Conservation (phyloP, 345 rosid species). For the Populus pruinosa region DNA sequence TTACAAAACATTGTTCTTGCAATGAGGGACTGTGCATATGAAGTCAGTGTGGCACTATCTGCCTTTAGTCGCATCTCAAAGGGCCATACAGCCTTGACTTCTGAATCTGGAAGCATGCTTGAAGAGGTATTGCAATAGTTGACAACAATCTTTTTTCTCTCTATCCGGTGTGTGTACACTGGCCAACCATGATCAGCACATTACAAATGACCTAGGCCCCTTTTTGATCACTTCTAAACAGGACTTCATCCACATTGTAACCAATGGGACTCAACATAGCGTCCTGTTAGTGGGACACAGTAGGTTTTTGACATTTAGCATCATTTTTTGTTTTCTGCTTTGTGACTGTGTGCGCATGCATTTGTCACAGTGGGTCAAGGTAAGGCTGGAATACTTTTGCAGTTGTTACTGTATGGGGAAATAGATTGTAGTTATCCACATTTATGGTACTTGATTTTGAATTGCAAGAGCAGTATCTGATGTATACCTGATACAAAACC, state of each 20-base stretch:
- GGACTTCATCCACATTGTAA: not conserved
- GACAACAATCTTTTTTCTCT: not conserved
- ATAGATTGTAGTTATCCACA: not conserved
- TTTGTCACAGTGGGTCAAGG: not conserved
- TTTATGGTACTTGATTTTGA: not conserved
- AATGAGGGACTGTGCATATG: constrained; percentile 91
- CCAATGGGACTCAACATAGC: not conserved
- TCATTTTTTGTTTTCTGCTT: not conserved
- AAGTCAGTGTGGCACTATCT: constrained; percentile 69
- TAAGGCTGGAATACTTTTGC: not conserved
- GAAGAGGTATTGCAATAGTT: constrained; percentile 61
- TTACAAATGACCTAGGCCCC: not conserved
- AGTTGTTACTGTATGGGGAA: not conserved
- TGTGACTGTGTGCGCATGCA: not conserved
- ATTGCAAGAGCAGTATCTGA: not conserved
- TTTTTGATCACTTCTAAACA: not conserved
- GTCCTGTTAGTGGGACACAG: not conserved
- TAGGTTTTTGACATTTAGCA: not conserved
- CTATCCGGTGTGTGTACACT: not conserved
- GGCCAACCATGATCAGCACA: not conserved
- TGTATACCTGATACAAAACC: not conserved
- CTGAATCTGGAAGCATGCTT: constrained; percentile 94
- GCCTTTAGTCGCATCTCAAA: constrained; percentile 69
- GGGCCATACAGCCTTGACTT: constrained; percentile 84
- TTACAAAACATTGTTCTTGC: constrained; percentile 68